Evolutionary conservation across 805 yeast genomes (phyloP), one percentile per base, ranked within the genome.

Genomic region (Candida boidinii): DNA sequence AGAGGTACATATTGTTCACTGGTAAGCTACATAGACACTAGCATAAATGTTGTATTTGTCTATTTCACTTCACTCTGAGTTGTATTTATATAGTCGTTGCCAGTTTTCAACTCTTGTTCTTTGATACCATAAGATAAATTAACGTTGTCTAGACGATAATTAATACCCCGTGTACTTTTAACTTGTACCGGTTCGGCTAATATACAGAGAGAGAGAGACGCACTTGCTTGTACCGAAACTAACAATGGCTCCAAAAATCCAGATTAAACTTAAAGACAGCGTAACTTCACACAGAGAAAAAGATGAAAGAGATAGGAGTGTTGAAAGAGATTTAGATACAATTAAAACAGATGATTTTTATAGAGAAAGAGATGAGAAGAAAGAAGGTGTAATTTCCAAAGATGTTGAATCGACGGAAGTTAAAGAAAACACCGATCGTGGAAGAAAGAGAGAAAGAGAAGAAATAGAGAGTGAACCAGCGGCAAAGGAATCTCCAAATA

Each of bases 261-360:
- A 46, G 31, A 46, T 49, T 11, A 41, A 41, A 22, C 30, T 48
- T 22, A 47, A 20, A 43, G 20, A 9, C 28, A 21, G 28, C 31
- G n/a, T n/a, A 25, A 24, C 20, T 23, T 12, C 33, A 10, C 20
- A 22, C 13, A 19, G 14, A 12, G 22, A 29, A 5, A 31, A 23
- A 7, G 21, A 23, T 10, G 7, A 33, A 30, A 35, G 56, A 56
- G 23, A 46, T 53, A 38, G 34, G 46, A 25, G 47, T 43, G 40
- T 48, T 34, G 30, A 47, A 59, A 34, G 46, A 40, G 18, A 24
- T 4, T 6, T 23, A 14, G 14, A 11, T 5, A 29, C 21, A n/a
- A n/a, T n/a, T 19, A 9, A 29, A n/a, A 25, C 24, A 8, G 28
- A 25, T 12, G 23, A 5, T n/a, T 33, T 18, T n/a, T 39, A 39